These are phyloP conservation scores for Halenospora varia DNA, from an alignment of 495 filamentous ascomycete genomes.

Conservation along the genomic window DNA sequence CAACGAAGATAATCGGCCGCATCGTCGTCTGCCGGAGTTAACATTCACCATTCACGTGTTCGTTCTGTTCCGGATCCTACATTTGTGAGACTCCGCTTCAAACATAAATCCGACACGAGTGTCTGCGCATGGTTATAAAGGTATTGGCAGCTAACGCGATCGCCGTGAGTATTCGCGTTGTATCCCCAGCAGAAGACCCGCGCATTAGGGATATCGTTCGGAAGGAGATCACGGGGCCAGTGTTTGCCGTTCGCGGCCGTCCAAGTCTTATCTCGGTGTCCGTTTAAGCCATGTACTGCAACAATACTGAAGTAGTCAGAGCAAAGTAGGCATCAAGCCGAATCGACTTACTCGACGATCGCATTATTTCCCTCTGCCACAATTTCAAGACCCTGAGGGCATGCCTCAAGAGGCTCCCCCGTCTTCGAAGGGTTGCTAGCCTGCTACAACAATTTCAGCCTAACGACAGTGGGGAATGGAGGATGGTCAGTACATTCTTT, in stretches of 20 bases:
- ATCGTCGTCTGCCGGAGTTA: background rate
- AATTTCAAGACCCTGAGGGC: conserved; percentile 19
- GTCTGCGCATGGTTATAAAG: background rate
- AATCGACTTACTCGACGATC: conserved; percentile 28
- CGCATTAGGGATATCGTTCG: conserved; percentile 34
- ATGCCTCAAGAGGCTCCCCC: background rate
- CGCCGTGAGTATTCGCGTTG: conserved; percentile 19
- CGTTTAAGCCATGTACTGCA: conserved; percentile 37
- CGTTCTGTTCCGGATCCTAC: background rate
- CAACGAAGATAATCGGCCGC: conserved; percentile 61
- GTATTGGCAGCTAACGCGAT: background rate
- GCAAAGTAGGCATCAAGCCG: background rate
- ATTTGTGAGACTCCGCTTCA: background rate
- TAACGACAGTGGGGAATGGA: background rate
- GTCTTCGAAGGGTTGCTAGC: background rate
- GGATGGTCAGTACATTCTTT: background rate
- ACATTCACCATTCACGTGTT: background rate
- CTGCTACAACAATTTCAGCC: background rate
- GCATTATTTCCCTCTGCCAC: conserved; percentile 24
- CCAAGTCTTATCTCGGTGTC: conserved; percentile 29
- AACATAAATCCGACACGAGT: background rate
- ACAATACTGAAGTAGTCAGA: conserved; percentile 29
- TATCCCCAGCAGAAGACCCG: conserved; percentile 46
- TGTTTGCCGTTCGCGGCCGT: conserved; percentile 32
- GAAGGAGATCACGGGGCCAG: conserved; percentile 29